Evolutionary conservation across 257 asterid species (phyloP).

Genomic region (Ilex asprella): DNA sequence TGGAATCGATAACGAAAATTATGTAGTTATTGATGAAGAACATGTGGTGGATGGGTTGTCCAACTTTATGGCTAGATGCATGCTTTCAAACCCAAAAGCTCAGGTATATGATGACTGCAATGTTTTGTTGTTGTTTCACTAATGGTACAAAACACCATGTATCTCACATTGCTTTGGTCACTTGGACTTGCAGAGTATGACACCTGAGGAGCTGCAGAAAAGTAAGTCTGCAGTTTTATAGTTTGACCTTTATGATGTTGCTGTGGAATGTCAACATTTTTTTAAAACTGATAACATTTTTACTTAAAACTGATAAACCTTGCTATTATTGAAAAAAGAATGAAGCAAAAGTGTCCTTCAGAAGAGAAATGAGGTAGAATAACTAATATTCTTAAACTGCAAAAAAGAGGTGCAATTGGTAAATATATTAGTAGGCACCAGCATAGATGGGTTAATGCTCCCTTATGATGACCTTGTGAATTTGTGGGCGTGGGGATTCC

Average conservation of each 20-base stretch:
- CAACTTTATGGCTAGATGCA: constrained; percentile 80
- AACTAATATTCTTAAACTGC: no score
- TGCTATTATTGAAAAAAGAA: no score
- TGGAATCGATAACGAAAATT: constrained; percentile 68
- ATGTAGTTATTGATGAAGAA: constrained; percentile 71
- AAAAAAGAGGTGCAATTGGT: no score
- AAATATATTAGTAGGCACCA: no score
- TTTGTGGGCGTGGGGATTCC: no score
- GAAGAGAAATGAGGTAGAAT: no score
- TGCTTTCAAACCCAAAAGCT: constrained; percentile 63
- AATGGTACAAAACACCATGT: neutral
- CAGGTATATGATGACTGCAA: constrained; percentile 30
- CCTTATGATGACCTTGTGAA: no score
- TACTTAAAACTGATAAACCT: neutral
- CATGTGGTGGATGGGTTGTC: constrained; percentile 88
- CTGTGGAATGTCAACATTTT: neutral
- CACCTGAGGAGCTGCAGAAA: constrained; percentile 69
- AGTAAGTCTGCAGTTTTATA: constrained; percentile 30
- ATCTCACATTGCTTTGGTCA: constrained; percentile 10
- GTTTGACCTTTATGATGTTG: neutral
- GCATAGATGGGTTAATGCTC: no score
- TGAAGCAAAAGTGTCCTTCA: no score
- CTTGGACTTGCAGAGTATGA: constrained; percentile 52
- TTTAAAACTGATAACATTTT: neutral
- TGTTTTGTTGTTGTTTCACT: neutral